Conservation (phyloP, 129 eudicot genomes). For the Cynara cardunculus region DNA sequence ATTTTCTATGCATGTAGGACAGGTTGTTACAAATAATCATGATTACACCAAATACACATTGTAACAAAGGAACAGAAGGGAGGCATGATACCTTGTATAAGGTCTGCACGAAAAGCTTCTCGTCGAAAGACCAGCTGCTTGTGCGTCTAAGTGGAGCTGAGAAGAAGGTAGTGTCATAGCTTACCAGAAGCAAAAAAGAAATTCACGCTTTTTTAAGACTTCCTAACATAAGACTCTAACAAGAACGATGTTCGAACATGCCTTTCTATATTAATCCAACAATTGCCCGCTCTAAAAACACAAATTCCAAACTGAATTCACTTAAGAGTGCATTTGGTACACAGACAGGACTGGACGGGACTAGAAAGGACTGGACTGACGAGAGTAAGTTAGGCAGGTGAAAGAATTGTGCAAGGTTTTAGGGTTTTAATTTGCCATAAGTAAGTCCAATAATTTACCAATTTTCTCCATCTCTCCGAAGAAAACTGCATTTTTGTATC, state of each 20-base stretch:
- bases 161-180: slow-evolving; percentile 22
- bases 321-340: too few relatives aligned
- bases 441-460: too few relatives aligned
- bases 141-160: slow-evolving; percentile 74
- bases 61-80: background rate
- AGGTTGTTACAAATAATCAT: background rate
- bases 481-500: too few relatives aligned
- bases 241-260: background rate
- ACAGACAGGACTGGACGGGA: too few relatives aligned
- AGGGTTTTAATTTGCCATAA: too few relatives aligned
- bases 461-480: too few relatives aligned
- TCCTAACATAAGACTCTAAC: background rate
- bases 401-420: too few relatives aligned
- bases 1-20: background rate
- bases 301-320: background rate
- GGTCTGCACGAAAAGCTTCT: slow-evolving; percentile 78
- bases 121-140: slow-evolving; percentile 83
- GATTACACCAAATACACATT: background rate
- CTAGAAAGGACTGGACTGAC: too few relatives aligned
- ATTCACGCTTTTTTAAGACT: background rate
- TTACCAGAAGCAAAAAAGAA: background rate
- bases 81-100: slow-evolving; percentile 69
- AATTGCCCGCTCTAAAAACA: background rate
- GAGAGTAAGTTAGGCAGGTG: too few relatives aligned
- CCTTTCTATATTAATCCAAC: background rate